Evolutionary conservation across 2,329 filamentous ascomycete genomes (phyloP), one percentile per base, ranked within the genome.

Genomic region (Aspergillus latus): DNA sequence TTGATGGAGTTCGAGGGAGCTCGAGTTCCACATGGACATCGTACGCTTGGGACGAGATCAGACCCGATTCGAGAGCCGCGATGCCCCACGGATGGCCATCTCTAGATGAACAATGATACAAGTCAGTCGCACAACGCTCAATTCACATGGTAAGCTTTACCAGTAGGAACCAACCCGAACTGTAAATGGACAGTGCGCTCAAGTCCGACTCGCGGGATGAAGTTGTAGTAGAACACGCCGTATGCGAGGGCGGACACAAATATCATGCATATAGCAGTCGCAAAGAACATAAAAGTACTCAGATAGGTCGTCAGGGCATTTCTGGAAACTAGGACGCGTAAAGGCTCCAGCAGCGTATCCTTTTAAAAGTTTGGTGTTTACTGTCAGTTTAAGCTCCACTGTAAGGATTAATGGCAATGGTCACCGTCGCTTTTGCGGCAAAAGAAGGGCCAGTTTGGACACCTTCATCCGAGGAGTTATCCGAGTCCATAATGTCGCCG

Each of bases 41-140:
- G 79, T 99, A 99, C 47, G 87, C 82, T 71, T 97, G 93, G 46
- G 84, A 80, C 15, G 84, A 79, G 62, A 88, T 84, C 60, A 94
- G 76, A 46, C 83, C 79, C 16, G 78, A 64, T 9, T 73, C 71
- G 10, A 87, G 70, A 15, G 71, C 66, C 2, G 78, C 78, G 1
- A 75, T 76, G n/a, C 83, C 84, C 70, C 81, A 80, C 0, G 84
- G 83, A 63, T 74, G 63, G 15, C 70, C 72, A 60, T 78, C 71
- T 26, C 77, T 80, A 21, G 50, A 11, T 21, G 21, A 16, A 28
- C 32, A n/a, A 15, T 49, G 13, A 32, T 13, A 16, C 29, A 34
- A 11, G 15, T 57, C 36, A 59, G 52, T 11, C 34, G 46, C 28
- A 1, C 29, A 39, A 30, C 30, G 9, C 15, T 46, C 37, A 9